Conservation (phyloP, 495 filamentous ascomycete genomes). For the Talaromyces thailandensis region DNA sequence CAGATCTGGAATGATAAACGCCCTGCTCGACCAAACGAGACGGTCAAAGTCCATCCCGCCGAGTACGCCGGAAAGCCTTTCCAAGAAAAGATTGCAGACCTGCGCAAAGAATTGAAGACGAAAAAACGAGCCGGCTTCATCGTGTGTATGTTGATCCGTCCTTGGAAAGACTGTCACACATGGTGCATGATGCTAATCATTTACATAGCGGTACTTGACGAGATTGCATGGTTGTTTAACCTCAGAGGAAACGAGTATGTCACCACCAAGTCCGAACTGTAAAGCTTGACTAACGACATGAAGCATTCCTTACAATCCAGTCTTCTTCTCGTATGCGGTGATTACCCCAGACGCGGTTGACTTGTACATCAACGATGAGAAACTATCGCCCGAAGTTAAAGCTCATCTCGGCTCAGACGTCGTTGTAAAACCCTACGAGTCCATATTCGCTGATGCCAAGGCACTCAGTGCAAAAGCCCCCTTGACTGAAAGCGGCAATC, state of each 20-base stretch:
- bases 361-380: conserved; percentile 75
- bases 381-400: conserved; percentile 60
- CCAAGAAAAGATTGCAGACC: conserved; percentile 72
- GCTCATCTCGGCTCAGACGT: conserved; percentile 67
- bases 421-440: conserved; percentile 70
- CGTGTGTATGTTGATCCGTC: conserved; percentile 49
- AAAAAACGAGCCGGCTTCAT: conserved; percentile 84
- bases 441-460: conserved; percentile 70
- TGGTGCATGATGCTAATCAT: not conserved
- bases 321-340: conserved; percentile 95
- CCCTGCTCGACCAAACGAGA: conserved; percentile 68
- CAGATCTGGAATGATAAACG: conserved; percentile 69
- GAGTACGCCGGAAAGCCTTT: conserved; percentile 79
- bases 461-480: conserved; percentile 34
- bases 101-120: conserved; percentile 86
- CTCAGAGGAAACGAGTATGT: conserved; percentile 81
- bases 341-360: conserved; percentile 75
- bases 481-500: conserved; percentile 12
- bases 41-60: conserved; percentile 56
- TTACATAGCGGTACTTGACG: conserved; percentile 71
- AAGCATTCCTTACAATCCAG: conserved; percentile 94
- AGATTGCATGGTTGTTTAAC: conserved; percentile 98
- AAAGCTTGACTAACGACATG: conserved; percentile 11
- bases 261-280: not conserved
- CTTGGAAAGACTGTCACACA: no score